phyloP scores from a whole-genome alignment of 2,329 filamentous ascomycete genomes.

The Dothideomycetes sp. region DNA sequence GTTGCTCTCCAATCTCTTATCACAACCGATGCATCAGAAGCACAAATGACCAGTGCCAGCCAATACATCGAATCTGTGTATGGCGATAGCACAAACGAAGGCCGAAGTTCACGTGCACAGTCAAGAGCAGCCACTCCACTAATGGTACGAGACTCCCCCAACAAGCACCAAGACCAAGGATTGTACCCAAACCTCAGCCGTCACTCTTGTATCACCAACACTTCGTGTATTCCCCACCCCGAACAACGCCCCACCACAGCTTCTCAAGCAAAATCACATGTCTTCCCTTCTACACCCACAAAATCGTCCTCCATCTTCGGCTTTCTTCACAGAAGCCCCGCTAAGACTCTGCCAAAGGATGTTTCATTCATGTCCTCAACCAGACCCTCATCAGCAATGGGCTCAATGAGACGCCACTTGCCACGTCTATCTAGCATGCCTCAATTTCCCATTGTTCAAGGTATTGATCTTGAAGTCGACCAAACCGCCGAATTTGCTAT shows the following conservation, averaged over 20 bases:
- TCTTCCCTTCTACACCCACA: background rate
- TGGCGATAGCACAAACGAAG: constrained; percentile 49
- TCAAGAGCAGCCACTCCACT: constrained; percentile 39
- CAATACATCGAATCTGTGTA: constrained; percentile 73
- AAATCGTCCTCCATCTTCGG: constrained; percentile 3
- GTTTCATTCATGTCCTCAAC: constrained; percentile 30
- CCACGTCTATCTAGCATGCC: constrained; percentile 64
- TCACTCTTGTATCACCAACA: constrained; percentile 2
- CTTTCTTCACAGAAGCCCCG: constrained; percentile 9
- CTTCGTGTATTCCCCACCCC: constrained; percentile 4
- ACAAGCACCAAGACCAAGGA: background rate
- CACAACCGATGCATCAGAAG: constrained; percentile 71
- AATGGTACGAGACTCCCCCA: constrained; percentile 24
- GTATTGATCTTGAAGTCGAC: constrained; percentile 58
- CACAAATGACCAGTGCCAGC: constrained; percentile 62
- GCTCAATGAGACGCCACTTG: constrained; percentile 43
- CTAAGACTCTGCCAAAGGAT: constrained; percentile 15
- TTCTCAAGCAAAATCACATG: background rate
- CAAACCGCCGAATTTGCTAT: constrained; percentile 71
- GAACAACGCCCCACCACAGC: background rate
- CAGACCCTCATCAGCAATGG: constrained; percentile 18
- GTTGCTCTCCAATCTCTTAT: constrained; percentile 64
- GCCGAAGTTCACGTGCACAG: constrained; percentile 34
- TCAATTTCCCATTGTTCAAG: constrained; percentile 63
- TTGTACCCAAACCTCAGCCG: constrained; percentile 5